Conservation (phyloP, 2,329 filamentous ascomycete species). For the Eutypella sp. region DNA sequence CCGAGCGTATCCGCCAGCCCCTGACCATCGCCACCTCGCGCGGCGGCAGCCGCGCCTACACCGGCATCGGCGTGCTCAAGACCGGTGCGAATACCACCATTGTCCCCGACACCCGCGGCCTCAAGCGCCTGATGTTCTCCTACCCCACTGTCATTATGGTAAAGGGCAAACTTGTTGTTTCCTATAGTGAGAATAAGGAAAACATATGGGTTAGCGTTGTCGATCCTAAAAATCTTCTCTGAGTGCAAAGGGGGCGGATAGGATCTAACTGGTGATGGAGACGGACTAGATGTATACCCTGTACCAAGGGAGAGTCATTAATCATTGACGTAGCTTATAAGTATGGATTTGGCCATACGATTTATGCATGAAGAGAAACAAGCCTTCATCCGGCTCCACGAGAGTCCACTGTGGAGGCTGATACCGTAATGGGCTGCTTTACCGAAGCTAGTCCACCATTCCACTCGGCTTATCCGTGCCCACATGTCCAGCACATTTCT, state of each 20-base stretch:
- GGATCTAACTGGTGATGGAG: not conserved
- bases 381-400: no score
- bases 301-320: no score
- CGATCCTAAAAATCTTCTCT: slow-evolving; percentile 10
- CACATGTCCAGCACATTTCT: no score
- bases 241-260: not conserved
- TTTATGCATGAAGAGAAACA: no score
- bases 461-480: no score
- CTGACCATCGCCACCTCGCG: slow-evolving; percentile 14
- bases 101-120: slow-evolving; percentile 18
- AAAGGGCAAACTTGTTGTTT: slow-evolving; percentile 13
- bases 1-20: slow-evolving; percentile 11
- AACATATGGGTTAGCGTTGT: slow-evolving; percentile 23
- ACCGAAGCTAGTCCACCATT: no score
- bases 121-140: slow-evolving; percentile 18
- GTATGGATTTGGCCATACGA: no score
- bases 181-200: slow-evolving; percentile 23
- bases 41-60: slow-evolving; percentile 7
- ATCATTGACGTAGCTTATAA: no score
- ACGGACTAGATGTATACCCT: not conserved
- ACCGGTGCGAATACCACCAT: slow-evolving; percentile 16
- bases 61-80: slow-evolving; percentile 13
- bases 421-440: no score
- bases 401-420: no score
- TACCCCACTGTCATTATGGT: slow-evolving; percentile 19